Conservation (phyloP, 2,329 filamentous ascomycete species). For the Pezicula rhizophila region DNA sequence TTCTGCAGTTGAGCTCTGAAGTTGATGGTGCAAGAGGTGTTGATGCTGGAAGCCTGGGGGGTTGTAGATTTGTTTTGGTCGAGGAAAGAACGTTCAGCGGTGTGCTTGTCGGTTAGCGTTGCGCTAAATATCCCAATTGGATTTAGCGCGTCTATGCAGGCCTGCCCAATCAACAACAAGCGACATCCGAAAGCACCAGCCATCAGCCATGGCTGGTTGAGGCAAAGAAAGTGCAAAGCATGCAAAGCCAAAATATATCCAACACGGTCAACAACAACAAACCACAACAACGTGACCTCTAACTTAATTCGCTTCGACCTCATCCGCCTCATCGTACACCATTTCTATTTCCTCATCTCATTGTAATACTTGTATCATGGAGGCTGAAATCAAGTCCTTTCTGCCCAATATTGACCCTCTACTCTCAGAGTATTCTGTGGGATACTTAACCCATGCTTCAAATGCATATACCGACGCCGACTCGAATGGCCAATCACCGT, state of each 20-base stretch:
- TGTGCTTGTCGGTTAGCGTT: constrained; percentile 5
- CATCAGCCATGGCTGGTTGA: no score
- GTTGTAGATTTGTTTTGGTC: constrained; percentile 14
- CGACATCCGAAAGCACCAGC: no score
- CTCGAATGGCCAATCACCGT: constrained; percentile 61
- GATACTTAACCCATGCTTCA: constrained; percentile 90
- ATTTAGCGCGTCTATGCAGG: constrained; percentile 1
- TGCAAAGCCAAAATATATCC: background rate
- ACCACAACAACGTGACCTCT: background rate
- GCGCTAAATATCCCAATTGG: no score
- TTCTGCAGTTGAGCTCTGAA: constrained; percentile 3
- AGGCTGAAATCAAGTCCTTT: constrained; percentile 77
- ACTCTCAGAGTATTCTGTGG: constrained; percentile 86
- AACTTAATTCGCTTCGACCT: background rate
- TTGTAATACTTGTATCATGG: constrained; percentile 49
- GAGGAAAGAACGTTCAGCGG: constrained; percentile 10
- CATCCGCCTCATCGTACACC: background rate
- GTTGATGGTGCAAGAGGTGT: constrained; percentile 15
- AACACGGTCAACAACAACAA: background rate
- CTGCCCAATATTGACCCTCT: constrained; percentile 84
- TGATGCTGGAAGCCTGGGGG: constrained; percentile 10
- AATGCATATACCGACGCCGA: constrained; percentile 76
- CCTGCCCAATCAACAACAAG: background rate
- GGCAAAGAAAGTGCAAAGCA: no score
- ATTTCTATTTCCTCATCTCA: background rate